Percentiles rank a stretch among this genome's conserved stretches.
Conservation (phyloP, 2,329 filamentous ascomycete species). For the Penicillium sp. region DNA sequence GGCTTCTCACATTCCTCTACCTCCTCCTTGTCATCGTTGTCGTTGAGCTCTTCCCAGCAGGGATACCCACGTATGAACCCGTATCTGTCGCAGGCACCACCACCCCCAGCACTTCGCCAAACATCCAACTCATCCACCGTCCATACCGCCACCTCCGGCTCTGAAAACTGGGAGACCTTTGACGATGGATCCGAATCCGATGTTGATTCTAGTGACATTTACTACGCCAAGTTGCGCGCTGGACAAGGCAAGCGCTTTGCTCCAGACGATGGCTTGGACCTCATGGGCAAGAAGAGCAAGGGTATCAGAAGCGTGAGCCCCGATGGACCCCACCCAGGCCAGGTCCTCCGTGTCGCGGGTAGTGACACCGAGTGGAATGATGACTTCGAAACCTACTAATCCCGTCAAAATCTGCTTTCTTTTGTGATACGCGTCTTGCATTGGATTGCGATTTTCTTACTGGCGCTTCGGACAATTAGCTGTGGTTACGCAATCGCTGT, state of each 20-base stretch:
- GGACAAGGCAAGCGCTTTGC: constrained; percentile 65
- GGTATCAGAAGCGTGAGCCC: constrained; percentile 51
- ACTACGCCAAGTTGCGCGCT: constrained; percentile 75
- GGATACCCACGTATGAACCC: constrained; percentile 37
- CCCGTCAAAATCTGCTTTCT: constrained; percentile 10
- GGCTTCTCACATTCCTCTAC: constrained; percentile 44
- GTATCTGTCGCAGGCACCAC: constrained; percentile 37
- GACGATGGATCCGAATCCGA: constrained; percentile 79
- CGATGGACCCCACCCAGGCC: constrained; percentile 43
- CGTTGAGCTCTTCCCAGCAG: constrained; percentile 33
- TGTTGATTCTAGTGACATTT: constrained; percentile 72
- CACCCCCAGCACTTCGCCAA: constrained; percentile 58
- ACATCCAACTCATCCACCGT: constrained; percentile 69
- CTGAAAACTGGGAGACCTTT: constrained; percentile 98
- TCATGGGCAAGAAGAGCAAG: constrained; percentile 45
- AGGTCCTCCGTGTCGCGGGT: constrained; percentile 49
- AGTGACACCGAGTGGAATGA: constrained; percentile 58
- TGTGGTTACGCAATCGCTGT: constrained; percentile 20
- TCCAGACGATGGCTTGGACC: constrained; percentile 37
- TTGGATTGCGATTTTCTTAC: constrained; percentile 11
- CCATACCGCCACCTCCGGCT: constrained; percentile 71
- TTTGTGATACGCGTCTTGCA: constrained; percentile 2
- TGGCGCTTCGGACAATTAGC: constrained; percentile 20
- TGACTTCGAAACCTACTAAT: constrained; percentile 47
- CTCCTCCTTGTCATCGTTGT: constrained; percentile 42